These are phyloP conservation scores for Penicillium odoratum DNA, from an alignment of 495 filamentous ascomycete genomes.

Conservation along the genomic window DNA sequence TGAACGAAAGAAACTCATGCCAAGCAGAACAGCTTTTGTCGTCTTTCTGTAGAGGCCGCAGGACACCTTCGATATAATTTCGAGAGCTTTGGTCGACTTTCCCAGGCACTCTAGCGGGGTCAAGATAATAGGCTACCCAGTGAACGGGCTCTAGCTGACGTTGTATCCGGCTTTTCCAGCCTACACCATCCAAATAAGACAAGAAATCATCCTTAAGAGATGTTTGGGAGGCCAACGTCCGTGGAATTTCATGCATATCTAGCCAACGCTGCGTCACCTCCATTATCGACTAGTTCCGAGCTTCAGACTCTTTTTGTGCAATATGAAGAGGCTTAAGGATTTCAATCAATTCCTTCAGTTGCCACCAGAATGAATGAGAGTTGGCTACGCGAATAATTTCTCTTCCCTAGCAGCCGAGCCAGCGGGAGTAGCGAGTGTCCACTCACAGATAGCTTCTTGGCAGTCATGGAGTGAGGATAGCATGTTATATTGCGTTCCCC, in stretches of 20 bases:
- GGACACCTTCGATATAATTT: slow-evolving; percentile 10
- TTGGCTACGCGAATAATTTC: too few relatives aligned
- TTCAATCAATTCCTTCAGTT: too few relatives aligned
- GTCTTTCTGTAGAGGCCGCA: slow-evolving; percentile 8
- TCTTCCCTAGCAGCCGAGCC: not conserved
- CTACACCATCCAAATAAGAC: too few relatives aligned
- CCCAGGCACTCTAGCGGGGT: slow-evolving; percentile 8
- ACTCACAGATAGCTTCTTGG: slow-evolving; percentile 5
- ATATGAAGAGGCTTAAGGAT: too few relatives aligned
- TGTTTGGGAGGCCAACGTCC: too few relatives aligned
- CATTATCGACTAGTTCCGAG: too few relatives aligned
- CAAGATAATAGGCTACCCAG: slow-evolving; percentile 7
- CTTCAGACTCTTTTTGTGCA: too few relatives aligned
- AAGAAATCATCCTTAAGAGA: too few relatives aligned
- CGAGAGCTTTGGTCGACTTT: slow-evolving; percentile 11
- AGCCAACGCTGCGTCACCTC: too few relatives aligned
- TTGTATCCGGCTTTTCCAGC: slow-evolving; percentile 3
- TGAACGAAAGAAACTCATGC: too few relatives aligned
- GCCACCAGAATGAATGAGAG: too few relatives aligned
- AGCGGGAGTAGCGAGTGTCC: slow-evolving; percentile 2
- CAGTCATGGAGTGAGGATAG: slow-evolving; percentile 5
- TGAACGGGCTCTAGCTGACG: slow-evolving; percentile 8
- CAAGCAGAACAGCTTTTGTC: slow-evolving; percentile 2
- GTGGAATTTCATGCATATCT: too few relatives aligned
- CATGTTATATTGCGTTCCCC: slow-evolving; percentile 5